Evolutionary conservation across 2,329 filamentous ascomycete species (phyloP).

Genomic region (Macrophomina tecta): DNA sequence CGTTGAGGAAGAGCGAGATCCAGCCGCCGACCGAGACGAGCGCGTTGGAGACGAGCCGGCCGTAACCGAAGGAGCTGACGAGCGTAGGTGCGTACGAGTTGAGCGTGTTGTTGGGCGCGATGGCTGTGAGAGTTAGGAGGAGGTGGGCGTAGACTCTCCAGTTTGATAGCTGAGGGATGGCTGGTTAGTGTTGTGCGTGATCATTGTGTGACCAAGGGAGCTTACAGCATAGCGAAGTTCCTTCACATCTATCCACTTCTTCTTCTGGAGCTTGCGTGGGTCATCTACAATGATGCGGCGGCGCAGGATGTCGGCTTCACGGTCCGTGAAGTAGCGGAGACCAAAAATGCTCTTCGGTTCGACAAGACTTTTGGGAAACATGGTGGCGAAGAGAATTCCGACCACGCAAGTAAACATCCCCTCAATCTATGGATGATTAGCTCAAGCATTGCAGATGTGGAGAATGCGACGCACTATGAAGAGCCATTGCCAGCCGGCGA

Average conservation of each 20-base stretch:
- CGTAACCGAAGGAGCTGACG: constrained; percentile 37
- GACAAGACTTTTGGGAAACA: constrained; percentile 54
- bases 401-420: constrained; percentile 58
- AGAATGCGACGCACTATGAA: constrained; percentile 43
- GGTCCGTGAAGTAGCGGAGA: constrained; percentile 45
- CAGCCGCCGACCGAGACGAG: constrained; percentile 43
- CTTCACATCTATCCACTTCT: constrained; percentile 18
- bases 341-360: constrained; percentile 53
- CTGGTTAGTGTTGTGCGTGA: constrained; percentile 27
- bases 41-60: constrained; percentile 39
- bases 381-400: constrained; percentile 51
- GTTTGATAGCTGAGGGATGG: constrained; percentile 29
- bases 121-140: constrained; percentile 41
- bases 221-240: constrained; percentile 25
- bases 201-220: not conserved
- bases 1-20: constrained; percentile 33
- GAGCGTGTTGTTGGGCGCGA: constrained; percentile 40
- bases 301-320: constrained; percentile 53
- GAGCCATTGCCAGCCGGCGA: constrained; percentile 64
- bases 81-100: constrained; percentile 42
- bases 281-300: constrained; percentile 27
- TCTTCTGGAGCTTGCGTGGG: constrained; percentile 26
- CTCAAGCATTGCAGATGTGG: not conserved
- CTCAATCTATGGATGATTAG: constrained; percentile 46
- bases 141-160: constrained; percentile 43